These are phyloP conservation scores for Ascochyta clinopodiicola DNA, from an alignment of 2,329 filamentous ascomycete genomes.

Conservation along the genomic window DNA sequence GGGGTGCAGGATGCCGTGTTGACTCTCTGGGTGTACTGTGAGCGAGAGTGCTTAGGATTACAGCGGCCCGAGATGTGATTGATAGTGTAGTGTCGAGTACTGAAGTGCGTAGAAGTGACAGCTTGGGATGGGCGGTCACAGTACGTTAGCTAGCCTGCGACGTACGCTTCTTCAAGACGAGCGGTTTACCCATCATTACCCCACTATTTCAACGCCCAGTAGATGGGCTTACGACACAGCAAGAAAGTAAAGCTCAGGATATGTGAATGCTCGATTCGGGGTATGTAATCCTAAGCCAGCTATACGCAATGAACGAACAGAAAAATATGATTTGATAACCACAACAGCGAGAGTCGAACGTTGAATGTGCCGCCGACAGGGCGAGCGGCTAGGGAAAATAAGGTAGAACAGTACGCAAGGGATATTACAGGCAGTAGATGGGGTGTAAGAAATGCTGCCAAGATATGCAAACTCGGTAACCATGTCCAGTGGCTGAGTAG, in stretches of 20 bases:
- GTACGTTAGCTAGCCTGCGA: too few relatives aligned
- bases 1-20: too few relatives aligned
- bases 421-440: slow-evolving; percentile 8
- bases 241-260: neutral
- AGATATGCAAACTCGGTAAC: neutral
- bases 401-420: neutral
- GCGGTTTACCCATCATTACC: too few relatives aligned
- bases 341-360: neutral
- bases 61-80: too few relatives aligned
- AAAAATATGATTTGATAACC: neutral
- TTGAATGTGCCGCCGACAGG: neutral
- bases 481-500: neutral
- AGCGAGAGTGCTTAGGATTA: too few relatives aligned
- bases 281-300: slow-evolving; percentile 3
- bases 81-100: too few relatives aligned
- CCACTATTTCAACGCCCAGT: neutral
- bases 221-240: neutral
- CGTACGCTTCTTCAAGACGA: too few relatives aligned
- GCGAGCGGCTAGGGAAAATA: too few relatives aligned
- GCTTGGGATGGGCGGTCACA: too few relatives aligned
- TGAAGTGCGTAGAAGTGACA: too few relatives aligned
- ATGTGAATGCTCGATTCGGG: slow-evolving; percentile 6
- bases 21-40: too few relatives aligned
- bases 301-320: neutral
- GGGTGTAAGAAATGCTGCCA: neutral